Conservation (phyloP, 805 yeast species). For the Ogataea saltuana region DNA sequence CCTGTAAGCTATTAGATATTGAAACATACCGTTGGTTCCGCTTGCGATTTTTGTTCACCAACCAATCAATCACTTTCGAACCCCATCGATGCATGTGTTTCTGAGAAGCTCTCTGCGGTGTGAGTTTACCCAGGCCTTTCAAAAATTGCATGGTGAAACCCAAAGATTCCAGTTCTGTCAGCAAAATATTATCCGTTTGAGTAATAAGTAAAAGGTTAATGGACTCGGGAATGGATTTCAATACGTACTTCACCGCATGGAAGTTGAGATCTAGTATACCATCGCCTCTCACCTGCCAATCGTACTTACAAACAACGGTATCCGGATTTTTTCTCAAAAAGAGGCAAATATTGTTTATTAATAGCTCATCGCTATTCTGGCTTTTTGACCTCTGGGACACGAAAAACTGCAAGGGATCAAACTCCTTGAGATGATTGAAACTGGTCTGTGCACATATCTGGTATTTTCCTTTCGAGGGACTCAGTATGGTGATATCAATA, state of each 20-base stretch:
- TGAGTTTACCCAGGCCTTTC: neutral
- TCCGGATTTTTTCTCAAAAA: neutral
- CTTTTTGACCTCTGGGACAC: neutral
- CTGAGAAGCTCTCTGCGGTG: neutral
- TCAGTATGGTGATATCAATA: neutral
- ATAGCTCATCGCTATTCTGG: neutral
- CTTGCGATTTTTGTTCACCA: neutral
- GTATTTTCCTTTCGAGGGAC: neutral
- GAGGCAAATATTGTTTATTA: neutral
- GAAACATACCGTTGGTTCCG: no score
- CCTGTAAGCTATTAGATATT: no score
- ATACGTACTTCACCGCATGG: no score
- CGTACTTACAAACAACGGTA: neutral
- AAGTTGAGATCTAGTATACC: neutral
- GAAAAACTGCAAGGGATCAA: no score
- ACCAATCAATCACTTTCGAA: neutral
- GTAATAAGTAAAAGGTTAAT: neutral
- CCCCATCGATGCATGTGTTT: slow-evolving; percentile 1
- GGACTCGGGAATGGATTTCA: neutral
- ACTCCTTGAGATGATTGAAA: neutral
- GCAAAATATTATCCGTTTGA: neutral
- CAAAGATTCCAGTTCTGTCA: neutral
- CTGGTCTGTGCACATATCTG: neutral
- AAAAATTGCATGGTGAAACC: neutral
- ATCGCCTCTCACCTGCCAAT: slow-evolving; percentile 1